Base-by-base conservation (phyloP, 2,329 filamentous ascomycete genomes). In the Cladosporium sp. region DNA sequence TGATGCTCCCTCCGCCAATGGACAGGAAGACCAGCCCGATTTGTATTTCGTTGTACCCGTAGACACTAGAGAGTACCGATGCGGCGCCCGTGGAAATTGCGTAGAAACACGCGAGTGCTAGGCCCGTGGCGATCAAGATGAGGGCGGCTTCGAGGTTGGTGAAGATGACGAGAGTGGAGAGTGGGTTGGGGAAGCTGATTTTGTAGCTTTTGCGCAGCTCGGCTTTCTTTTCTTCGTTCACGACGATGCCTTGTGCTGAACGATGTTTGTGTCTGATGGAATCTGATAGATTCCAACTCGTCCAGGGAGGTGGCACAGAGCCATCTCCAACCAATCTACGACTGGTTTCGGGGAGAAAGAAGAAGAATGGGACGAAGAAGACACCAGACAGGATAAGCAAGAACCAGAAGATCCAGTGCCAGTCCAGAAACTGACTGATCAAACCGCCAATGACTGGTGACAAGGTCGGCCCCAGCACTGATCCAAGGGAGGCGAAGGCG, bases 391-490 rank as follows among this genome's bases (percentile, higher is more conserved):
- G 67, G 32, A 86, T 83, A 32, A 78, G 73, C 50, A 84, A 73
- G 59, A 86, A 85, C 83, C 83, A 86, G 58, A 86, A 86, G 50
- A 85, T 80, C 55, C 55, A 61, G 29, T 59, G 58, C 84, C 84
- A 88, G 7, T 80, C 82, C 0, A 85, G 72, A 53, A 78, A 84
- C 55, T 85, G 72, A 15, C 76, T 75, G 15, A 88, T 65, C 1
- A 86, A 55, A 1, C 84, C 85, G 12, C 85, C 84, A 3, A 87
- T 69, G 1, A 85, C 74, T 0, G 84, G 83, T 0, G 79, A 71
- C 6, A 86, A 60, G 3, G 72, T 63, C 1, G 71, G 71, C 0
- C 68, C 72, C 11, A 74, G 43, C 33, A 83, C 79, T 48, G 42
- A 71, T 13, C 78, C 82, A 3, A 74, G 74, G 27, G 76, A 78